Percentiles rank a stretch among this genome's conserved stretches.
Conservation (phyloP, 1,139 yeast species). For the Diutina mesorugosa region DNA sequence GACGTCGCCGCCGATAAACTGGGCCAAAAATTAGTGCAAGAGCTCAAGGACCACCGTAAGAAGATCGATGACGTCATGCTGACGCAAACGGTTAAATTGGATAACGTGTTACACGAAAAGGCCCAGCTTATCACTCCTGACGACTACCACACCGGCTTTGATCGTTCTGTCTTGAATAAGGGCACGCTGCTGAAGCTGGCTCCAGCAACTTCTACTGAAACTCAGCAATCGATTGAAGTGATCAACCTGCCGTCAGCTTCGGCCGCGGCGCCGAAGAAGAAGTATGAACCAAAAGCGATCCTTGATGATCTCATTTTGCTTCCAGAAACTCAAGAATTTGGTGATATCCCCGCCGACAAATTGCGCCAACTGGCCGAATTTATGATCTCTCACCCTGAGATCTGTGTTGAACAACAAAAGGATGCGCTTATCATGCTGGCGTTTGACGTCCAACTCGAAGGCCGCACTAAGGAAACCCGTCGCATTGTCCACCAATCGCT, state of each 20-base stretch:
- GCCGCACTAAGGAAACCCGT: constrained; percentile 37
- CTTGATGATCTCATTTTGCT: constrained; percentile 23
- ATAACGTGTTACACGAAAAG: constrained; percentile 58
- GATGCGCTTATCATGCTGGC: constrained; percentile 92
- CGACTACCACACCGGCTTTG: constrained; percentile 91
- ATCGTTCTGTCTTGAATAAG: constrained; percentile 67
- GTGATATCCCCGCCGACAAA: constrained; percentile 39
- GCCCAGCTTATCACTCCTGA: constrained; percentile 72
- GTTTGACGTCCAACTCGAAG: constrained; percentile 67
- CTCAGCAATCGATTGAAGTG: not conserved
- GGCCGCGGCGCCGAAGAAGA: constrained; percentile 16
- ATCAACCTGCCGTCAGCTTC: constrained; percentile 6
- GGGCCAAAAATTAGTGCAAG: constrained; percentile 21
- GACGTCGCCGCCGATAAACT: constrained; percentile 23
- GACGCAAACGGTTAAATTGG: constrained; percentile 49
- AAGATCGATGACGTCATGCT: constrained; percentile 56
- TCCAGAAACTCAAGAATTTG: constrained; percentile 40
- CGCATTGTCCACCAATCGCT: constrained; percentile 71
- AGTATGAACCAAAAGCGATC: constrained; percentile 9
- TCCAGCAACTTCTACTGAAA: constrained; percentile 3
- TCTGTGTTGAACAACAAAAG: constrained; percentile 73
- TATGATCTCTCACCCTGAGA: constrained; percentile 47
- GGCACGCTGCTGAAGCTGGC: constrained; percentile 11
- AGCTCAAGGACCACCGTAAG: constrained; percentile 46
- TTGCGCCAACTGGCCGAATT: constrained; percentile 36